These are phyloP conservation scores for Lentinus tigrinus DNA, from an alignment of 768 basidiomycete genomes.

Conservation along the genomic window DNA sequence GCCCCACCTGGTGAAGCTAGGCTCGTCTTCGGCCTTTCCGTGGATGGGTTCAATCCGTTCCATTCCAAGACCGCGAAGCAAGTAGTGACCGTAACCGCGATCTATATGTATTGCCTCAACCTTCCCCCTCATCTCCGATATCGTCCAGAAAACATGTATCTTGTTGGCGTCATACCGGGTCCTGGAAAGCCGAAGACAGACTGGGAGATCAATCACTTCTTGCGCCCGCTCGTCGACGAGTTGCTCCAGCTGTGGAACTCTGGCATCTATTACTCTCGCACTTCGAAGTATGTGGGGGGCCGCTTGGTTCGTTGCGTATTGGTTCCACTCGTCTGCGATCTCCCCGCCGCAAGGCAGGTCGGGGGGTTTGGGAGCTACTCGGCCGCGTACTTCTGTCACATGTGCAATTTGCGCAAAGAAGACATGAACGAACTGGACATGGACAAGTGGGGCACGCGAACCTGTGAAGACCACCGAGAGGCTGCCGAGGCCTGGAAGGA, in stretches of 20 bases:
- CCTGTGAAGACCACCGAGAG: conserved; percentile 18
- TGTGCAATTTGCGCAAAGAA: conserved; percentile 37
- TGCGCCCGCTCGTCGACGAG: conserved; percentile 38
- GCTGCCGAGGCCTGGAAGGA: conserved; percentile 22
- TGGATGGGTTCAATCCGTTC: conserved; percentile 21
- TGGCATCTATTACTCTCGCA: conserved; percentile 31
- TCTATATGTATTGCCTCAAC: conserved; percentile 27
- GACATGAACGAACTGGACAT: conserved; percentile 28
- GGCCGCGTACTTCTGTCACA: conserved; percentile 28
- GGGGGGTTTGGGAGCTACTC: conserved; percentile 23
- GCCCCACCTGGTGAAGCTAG: no score
- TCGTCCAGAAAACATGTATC: conserved; percentile 36
- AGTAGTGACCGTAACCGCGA: conserved; percentile 10
- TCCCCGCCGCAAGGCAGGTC: conserved; percentile 31
- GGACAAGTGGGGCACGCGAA: conserved; percentile 26
- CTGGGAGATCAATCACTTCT: conserved; percentile 35
- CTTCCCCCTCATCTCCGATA: conserved; percentile 24
- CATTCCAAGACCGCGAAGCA: conserved; percentile 5
- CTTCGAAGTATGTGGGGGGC: conserved; percentile 23
- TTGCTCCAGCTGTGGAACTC: conserved; percentile 33
- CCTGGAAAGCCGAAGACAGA: conserved; percentile 36
- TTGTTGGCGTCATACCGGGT: conserved; percentile 42
- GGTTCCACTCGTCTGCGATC: conserved; percentile 29
- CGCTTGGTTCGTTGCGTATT: conserved; percentile 22
- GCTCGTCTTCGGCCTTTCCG: conserved; percentile 12